Conservation (phyloP, 2,329 filamentous ascomycete species). For the Penicillium vulpinum region DNA sequence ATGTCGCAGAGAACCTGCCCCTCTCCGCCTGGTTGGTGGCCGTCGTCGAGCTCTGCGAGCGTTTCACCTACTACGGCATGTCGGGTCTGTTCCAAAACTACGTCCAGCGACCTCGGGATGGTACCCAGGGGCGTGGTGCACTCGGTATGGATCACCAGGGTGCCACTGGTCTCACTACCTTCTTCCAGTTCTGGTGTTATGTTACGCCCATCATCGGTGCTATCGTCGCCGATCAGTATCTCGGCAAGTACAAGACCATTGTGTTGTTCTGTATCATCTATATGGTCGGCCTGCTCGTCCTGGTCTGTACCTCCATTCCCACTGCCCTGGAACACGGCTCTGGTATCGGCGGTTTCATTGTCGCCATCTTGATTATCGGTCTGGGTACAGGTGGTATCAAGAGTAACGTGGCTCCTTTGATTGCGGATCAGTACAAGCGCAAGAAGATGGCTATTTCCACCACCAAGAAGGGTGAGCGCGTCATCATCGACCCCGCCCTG, state of each 20-base stretch:
- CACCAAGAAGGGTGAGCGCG: conserved; percentile 51
- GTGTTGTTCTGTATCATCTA: conserved; percentile 59
- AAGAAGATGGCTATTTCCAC: conserved; percentile 54
- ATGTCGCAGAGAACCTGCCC: conserved; percentile 57
- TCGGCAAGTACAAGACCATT: conserved; percentile 63
- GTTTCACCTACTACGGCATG: conserved; percentile 60
- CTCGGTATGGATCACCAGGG: conserved; percentile 47
- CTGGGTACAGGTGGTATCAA: conserved; percentile 70
- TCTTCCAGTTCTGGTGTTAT: conserved; percentile 59
- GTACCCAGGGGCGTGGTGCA: conserved; percentile 42
- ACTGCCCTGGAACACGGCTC: conserved; percentile 51
- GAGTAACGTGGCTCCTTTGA: conserved; percentile 61
- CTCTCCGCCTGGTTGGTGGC: conserved; percentile 59
- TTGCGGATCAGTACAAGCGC: conserved; percentile 65
- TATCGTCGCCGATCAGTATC: conserved; percentile 60
- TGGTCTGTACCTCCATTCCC: conserved; percentile 58
- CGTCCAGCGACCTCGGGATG: conserved; percentile 46
- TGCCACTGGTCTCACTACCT: conserved; percentile 53
- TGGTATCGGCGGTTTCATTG: conserved; percentile 57
- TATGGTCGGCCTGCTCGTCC: conserved; percentile 56
- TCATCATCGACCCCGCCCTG: conserved; percentile 66
- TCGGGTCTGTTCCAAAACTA: conserved; percentile 60
- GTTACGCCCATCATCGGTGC: conserved; percentile 61
- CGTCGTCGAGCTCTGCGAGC: conserved; percentile 57
- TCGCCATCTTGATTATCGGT: conserved; percentile 62